Evolutionary conservation across 2,329 filamentous ascomycete species (phyloP).

Genomic region (Epicoccum sorghinum): DNA sequence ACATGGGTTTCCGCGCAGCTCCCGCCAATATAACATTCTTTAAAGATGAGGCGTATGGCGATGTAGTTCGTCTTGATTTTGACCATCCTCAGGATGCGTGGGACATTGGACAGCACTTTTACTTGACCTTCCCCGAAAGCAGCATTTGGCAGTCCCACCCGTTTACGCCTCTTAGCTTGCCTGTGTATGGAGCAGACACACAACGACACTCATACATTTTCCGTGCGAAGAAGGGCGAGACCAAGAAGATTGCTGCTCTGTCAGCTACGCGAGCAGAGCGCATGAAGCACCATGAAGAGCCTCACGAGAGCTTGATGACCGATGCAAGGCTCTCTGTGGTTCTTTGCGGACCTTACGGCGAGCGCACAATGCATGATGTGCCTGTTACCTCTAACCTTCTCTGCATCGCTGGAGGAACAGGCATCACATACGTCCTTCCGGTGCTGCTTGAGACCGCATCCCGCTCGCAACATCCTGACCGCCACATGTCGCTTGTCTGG

Average conservation of each 20-base stretch:
- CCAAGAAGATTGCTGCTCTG: slow-evolving; percentile 40
- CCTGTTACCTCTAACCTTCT: slow-evolving; percentile 37
- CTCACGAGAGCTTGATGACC: slow-evolving; percentile 30
- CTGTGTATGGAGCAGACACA: slow-evolving; percentile 29
- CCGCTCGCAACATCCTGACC: slow-evolving; percentile 28
- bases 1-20: slow-evolving; percentile 40
- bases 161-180: slow-evolving; percentile 55
- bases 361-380: slow-evolving; percentile 33
- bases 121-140: slow-evolving; percentile 68
- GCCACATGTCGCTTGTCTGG: slow-evolving; percentile 44
- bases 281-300: slow-evolving; percentile 9
- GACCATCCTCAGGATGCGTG: slow-evolving; percentile 66
- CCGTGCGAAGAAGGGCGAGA: slow-evolving; percentile 44
- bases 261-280: slow-evolving; percentile 33
- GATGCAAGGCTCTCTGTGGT: slow-evolving; percentile 39
- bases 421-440: slow-evolving; percentile 47
- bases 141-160: slow-evolving; percentile 76
- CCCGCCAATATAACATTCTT: slow-evolving; percentile 38
- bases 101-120: slow-evolving; percentile 74
- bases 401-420: slow-evolving; percentile 46
- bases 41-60: slow-evolving; percentile 53
- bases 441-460: slow-evolving; percentile 39
- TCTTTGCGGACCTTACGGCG: slow-evolving; percentile 45
- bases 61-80: slow-evolving; percentile 69
- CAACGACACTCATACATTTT: slow-evolving; percentile 45